Evolutionary conservation across 2,329 filamentous ascomycete species (phyloP).

Genomic region (Parascedosporium putredinis): DNA sequence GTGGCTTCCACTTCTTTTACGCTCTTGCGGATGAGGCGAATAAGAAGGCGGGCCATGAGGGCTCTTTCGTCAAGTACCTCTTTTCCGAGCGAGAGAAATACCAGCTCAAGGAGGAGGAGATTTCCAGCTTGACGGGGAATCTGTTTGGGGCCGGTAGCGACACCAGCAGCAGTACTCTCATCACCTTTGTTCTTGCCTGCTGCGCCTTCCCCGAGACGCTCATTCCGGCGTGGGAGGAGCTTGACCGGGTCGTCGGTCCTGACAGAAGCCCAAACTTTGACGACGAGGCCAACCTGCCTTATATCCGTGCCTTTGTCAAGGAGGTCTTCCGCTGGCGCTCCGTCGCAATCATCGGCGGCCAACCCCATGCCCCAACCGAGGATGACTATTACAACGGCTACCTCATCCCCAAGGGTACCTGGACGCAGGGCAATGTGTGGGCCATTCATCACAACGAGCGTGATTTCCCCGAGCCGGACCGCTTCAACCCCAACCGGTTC

Average conservation of each 20-base stretch:
- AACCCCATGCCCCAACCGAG: slow-evolving; percentile 37
- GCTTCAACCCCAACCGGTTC: slow-evolving; percentile 32
- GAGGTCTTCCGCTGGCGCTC: slow-evolving; percentile 47
- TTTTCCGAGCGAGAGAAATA: slow-evolving; percentile 37
- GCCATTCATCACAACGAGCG: slow-evolving; percentile 10
- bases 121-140: slow-evolving; percentile 35
- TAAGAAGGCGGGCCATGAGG: slow-evolving; percentile 17
- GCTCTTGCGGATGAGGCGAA: slow-evolving; percentile 38
- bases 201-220: slow-evolving; percentile 36
- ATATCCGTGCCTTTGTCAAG: slow-evolving; percentile 42
- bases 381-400: slow-evolving; percentile 37
- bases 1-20: slow-evolving; percentile 40
- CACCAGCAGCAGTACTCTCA: slow-evolving; percentile 16
- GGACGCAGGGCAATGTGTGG: slow-evolving; percentile 41
- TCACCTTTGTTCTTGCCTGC: slow-evolving; percentile 39
- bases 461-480: slow-evolving; percentile 36
- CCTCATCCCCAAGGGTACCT: slow-evolving; percentile 37
- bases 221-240: slow-evolving; percentile 34
- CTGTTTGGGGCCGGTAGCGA: slow-evolving; percentile 26
- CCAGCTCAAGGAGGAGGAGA: slow-evolving; percentile 30
- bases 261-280: slow-evolving; percentile 34
- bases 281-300: slow-evolving; percentile 38
- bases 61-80: slow-evolving; percentile 34
- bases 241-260: slow-evolving; percentile 39
- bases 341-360: slow-evolving; percentile 37